phyloP scores from a whole-genome alignment of 164 flowering plant species.

The Protea cynaroides region DNA sequence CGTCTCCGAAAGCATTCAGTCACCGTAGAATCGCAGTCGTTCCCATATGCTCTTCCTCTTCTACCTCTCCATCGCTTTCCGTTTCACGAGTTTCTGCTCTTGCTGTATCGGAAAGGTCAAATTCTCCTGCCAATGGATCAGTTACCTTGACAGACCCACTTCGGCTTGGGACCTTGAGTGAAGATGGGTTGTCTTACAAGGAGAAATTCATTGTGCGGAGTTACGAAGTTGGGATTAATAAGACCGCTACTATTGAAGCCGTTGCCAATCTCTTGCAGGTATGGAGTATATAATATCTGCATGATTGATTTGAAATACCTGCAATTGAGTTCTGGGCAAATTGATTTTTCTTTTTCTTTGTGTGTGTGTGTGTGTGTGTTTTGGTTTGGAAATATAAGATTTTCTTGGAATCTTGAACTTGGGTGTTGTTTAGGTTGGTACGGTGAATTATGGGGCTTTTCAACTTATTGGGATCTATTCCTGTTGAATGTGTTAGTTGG shows the following conservation, averaged over 20 bases:
- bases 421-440: constrained; percentile 2
- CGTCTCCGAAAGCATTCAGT: constrained; percentile 7
- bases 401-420: constrained; percentile 2
- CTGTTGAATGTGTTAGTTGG: background rate
- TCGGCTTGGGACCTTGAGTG: constrained; percentile 63
- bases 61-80: background rate
- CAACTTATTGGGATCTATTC: background rate
- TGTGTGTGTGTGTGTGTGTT: no score
- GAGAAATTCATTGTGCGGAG: constrained; percentile 82
- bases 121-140: constrained; percentile 3
- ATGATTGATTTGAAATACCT: background rate
- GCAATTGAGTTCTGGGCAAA: no score
- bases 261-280: constrained; percentile 97
- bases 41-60: constrained; percentile 3
- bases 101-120: constrained; percentile 15
- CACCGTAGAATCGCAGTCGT: constrained; percentile 9
- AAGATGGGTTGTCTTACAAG: constrained; percentile 79
- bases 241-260: constrained; percentile 94
- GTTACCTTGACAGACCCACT: constrained; percentile 63
- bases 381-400: no score
- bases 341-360: background rate
- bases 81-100: constrained; percentile 8
- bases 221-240: constrained; percentile 91
- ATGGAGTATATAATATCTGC: background rate
- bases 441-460: background rate